Base-by-base conservation (phyloP, 2,329 filamentous ascomycete species). In the Aureobasidium sp. region DNA sequence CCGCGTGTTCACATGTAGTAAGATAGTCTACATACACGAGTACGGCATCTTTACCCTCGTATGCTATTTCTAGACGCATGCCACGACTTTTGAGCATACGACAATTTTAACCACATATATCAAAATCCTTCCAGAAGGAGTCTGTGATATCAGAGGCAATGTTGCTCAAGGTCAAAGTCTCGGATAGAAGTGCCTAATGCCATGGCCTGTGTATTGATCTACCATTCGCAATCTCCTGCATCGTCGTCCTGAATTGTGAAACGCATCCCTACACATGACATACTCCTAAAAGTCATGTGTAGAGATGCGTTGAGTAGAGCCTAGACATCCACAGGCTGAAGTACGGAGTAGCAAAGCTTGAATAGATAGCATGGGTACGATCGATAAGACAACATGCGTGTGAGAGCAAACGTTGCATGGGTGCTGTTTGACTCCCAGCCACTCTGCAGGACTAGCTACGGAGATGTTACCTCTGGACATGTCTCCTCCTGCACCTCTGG, bases 81-180 rank as follows among this genome's bases (percentile, higher is more conserved):
- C 41, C 54, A 48, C 54, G 32, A 48, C 42, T 42, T 42, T 8
- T 29, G 34, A 21, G 21, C 42, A 47, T 45, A 36, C 21, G 21
- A 54, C 27, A 32, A 45, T 45, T 45, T 25, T 54, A 16, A 48
- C 11, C 13, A 21, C 3, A 48, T 36, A 48, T 36, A 58, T 58
- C 21, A 3, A 25, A 58, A 58, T 34, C 27, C 39, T 57, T 57
- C 53, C 53, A 57, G 53, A 57, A 57, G 36, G 37, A 57, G 53
- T 45, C n/a, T 41, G 11, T 36, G 29, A n/a, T 44, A 57, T 44
- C 27, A 45, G 13, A 25, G 53, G n/a, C 51, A 36, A n/a, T 41
- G 37, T 21, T 57, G 39, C 16, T 57, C 16, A 21, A 25, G 39
- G 14, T 25, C 30, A 27, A 13, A 34, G 30, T 27, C 39, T 57